Evolutionary conservation across 495 filamentous ascomycete species (phyloP).

Genomic region (Hyaloscypha finlandica): DNA sequence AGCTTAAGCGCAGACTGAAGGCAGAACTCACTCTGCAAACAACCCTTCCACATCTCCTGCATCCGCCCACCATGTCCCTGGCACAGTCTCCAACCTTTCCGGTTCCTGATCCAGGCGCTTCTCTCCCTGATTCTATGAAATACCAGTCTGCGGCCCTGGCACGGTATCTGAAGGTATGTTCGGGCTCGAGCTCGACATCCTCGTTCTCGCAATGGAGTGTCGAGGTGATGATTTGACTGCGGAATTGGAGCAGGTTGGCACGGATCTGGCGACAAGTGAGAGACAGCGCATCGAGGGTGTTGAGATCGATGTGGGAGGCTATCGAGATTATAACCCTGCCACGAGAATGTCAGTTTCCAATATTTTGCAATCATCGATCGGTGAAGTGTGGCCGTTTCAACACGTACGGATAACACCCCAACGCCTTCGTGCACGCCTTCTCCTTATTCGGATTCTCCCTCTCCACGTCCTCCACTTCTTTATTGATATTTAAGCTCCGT

Average conservation of each 20-base stretch:
- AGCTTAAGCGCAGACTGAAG: neutral
- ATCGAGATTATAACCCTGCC: slow-evolving; percentile 75
- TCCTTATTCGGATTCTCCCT: slow-evolving; percentile 60
- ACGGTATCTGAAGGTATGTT: slow-evolving; percentile 50
- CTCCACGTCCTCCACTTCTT: slow-evolving; percentile 32
- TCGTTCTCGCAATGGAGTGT: slow-evolving; percentile 81
- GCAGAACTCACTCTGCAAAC: slow-evolving; percentile 71
- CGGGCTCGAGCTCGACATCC: slow-evolving; percentile 42
- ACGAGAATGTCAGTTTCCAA: slow-evolving; percentile 9
- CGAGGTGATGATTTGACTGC: slow-evolving; percentile 66
- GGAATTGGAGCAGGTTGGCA: slow-evolving; percentile 72
- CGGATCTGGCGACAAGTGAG: slow-evolving; percentile 79
- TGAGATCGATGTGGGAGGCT: slow-evolving; percentile 75
- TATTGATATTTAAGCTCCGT: slow-evolving; percentile 13
- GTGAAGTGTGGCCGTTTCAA: slow-evolving; percentile 6
- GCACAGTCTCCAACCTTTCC: slow-evolving; percentile 77
- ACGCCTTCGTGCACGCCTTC: slow-evolving; percentile 71
- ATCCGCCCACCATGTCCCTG: slow-evolving; percentile 80
- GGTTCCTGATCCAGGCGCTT: slow-evolving; percentile 9
- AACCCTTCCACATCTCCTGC: slow-evolving; percentile 71
- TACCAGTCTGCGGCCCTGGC: slow-evolving; percentile 53
- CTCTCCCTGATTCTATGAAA: slow-evolving; percentile 47
- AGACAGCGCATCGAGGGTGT: slow-evolving; percentile 79
- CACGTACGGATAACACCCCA: slow-evolving; percentile 87
- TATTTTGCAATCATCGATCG: neutral